These are phyloP conservation scores for Auriscalpium vulgare DNA, from an alignment of 768 basidiomycete genomes.

Conservation along the genomic window DNA sequence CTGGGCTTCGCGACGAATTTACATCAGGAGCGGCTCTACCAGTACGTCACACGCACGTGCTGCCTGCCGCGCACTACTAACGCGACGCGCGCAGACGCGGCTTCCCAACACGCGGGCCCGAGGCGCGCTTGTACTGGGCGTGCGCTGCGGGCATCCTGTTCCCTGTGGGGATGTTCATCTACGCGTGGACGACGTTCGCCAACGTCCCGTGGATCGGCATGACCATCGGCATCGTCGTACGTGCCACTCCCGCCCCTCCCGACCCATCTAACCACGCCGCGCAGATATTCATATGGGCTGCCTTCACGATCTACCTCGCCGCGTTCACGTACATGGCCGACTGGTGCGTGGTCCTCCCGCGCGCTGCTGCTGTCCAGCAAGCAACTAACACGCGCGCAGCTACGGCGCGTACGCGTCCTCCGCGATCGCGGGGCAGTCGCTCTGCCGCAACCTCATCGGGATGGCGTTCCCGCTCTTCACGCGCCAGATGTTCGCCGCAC, in stretches of 20 bases:
- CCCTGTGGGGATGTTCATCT: constrained; percentile 62
- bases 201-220: constrained; percentile 54
- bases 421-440: constrained; percentile 44
- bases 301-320: constrained; percentile 36
- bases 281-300: constrained; percentile 32
- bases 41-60: constrained; percentile 3
- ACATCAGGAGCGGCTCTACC: constrained; percentile 24
- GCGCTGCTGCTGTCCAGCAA: too few relatives aligned
- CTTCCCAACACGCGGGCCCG: constrained; percentile 29
- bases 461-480: constrained; percentile 45
- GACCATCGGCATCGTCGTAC: constrained; percentile 39
- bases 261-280: not conserved
- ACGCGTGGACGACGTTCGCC: constrained; percentile 56
- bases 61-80: not conserved
- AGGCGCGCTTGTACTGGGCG: constrained; percentile 54
- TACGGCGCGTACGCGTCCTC: constrained; percentile 43
- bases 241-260: constrained; percentile 1
- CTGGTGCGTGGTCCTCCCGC: constrained; percentile 26
- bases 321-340: constrained; percentile 44
- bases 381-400: constrained; percentile 14
- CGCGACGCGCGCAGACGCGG: constrained; percentile 16
- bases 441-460: constrained; percentile 36
- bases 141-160: constrained; percentile 47
- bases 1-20: constrained; percentile 22
- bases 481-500: constrained; percentile 32